phyloP scores from a whole-genome alignment of 768 basidiomycete genomes.

The Suillus cothurnatus region DNA sequence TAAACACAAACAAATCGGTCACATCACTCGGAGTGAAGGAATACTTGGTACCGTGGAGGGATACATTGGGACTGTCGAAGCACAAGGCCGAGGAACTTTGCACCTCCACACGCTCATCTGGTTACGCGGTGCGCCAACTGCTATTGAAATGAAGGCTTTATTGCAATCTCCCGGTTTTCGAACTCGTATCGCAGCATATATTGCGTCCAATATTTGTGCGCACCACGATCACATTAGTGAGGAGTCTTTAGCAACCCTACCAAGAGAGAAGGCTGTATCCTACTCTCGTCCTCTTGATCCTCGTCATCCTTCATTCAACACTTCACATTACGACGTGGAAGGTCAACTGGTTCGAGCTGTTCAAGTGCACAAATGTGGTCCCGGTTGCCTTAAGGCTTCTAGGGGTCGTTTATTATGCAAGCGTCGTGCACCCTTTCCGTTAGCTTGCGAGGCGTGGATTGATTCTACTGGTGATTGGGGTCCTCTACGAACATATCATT shows the following conservation, averaged over 20 bases:
- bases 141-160: fast-evolving
- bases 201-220: background rate
- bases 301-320: too few relatives aligned
- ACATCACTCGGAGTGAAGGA: too few relatives aligned
- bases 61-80: background rate
- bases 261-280: background rate
- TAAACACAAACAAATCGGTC: too few relatives aligned
- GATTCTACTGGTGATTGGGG: background rate
- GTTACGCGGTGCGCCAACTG: background rate
- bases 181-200: too few relatives aligned
- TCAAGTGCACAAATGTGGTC: background rate
- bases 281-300: background rate
- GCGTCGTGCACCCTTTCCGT: background rate
- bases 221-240: background rate
- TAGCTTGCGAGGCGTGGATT: background rate
- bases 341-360: background rate
- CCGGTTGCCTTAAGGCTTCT: background rate
- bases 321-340: too few relatives aligned
- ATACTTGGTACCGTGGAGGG: background rate
- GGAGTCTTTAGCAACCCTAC: fast-evolving
- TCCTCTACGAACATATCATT: background rate
- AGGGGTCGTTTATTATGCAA: background rate
- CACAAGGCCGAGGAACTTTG: background rate
- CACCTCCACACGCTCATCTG: background rate
- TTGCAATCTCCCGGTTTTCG: too few relatives aligned